Conservation (phyloP, 1,139 yeast species). For the Suhomyces coccinellae region DNA sequence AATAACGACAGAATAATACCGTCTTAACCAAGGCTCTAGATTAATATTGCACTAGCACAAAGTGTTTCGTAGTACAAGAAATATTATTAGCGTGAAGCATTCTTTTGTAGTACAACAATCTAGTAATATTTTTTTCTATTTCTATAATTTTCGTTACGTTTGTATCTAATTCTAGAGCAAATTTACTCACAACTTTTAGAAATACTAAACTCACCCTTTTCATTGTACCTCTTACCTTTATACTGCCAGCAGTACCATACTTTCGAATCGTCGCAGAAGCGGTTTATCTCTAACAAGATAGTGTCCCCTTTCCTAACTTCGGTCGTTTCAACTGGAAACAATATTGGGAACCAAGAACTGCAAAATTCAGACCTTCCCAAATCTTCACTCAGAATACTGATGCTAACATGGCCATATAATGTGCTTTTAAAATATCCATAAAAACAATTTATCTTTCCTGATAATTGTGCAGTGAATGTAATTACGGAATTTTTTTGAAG, state of each 20-base stretch:
- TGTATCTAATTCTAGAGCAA: too few relatives aligned
- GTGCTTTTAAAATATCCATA: slow-evolving; percentile 73
- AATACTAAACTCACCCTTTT: slow-evolving; percentile 14
- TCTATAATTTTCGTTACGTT: too few relatives aligned
- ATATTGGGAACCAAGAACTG: slow-evolving; percentile 64
- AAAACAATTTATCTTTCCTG: slow-evolving; percentile 73
- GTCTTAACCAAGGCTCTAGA: too few relatives aligned
- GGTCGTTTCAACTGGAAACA: slow-evolving; percentile 66
- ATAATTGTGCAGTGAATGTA: slow-evolving; percentile 35
- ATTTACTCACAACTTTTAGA: background rate
- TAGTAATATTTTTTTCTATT: background rate
- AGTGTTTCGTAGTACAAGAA: too few relatives aligned
- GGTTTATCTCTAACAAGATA: slow-evolving; percentile 49
- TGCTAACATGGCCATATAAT: slow-evolving; percentile 55
- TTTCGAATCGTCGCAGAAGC: slow-evolving; percentile 26
- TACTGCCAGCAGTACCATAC: slow-evolving; percentile 80
- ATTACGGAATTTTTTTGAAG: slow-evolving; percentile 1
- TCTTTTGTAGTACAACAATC: too few relatives aligned
- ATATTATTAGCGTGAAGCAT: too few relatives aligned
- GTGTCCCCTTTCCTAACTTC: slow-evolving; percentile 45
- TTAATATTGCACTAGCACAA: too few relatives aligned
- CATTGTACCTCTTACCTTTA: slow-evolving; percentile 22
- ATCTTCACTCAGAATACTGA: slow-evolving; percentile 25
- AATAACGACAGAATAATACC: too few relatives aligned
- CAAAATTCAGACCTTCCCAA: slow-evolving; percentile 22